These are phyloP conservation scores for Mucor saturninus DNA, from an alignment of 371 early-diverging fungal species.

Conservation along the genomic window DNA sequence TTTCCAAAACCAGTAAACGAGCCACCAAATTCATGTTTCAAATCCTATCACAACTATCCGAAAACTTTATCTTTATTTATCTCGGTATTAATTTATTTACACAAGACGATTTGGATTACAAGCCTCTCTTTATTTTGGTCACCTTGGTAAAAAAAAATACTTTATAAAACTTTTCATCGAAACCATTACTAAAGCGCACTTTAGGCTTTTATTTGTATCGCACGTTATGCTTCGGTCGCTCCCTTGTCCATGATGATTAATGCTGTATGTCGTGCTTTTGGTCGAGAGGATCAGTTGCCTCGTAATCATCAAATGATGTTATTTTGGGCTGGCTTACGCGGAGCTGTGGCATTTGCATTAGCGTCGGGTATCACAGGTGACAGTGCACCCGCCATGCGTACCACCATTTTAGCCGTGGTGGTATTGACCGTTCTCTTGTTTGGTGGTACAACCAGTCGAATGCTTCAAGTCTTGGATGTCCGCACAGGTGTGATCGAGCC, in stretches of 20 bases:
- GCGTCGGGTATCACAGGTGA: conserved; percentile 81
- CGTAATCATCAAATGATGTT: conserved; percentile 89
- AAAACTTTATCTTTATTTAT: conserved; percentile 96
- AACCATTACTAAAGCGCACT: not conserved
- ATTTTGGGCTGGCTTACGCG: conserved; percentile 94
- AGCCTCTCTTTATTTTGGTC: conserved; percentile 74
- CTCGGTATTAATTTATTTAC: conserved; percentile 92
- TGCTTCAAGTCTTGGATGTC: conserved; percentile 78
- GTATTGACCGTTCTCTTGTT: conserved; percentile 87
- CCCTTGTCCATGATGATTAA: conserved; percentile 85
- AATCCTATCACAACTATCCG: conserved; percentile 87
- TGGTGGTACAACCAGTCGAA: conserved; percentile 86
- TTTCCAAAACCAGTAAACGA: conserved; percentile 73
- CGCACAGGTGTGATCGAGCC: conserved; percentile 74
- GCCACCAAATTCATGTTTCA: conserved; percentile 89
- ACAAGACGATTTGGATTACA: conserved; percentile 67
- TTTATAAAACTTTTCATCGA: too few species aligned
- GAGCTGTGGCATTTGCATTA: conserved; percentile 95
- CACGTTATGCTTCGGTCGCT: conserved; percentile 83
- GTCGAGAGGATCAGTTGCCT: conserved; percentile 71
- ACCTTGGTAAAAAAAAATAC: conserved; percentile 56
- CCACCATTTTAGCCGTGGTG: conserved; percentile 90
- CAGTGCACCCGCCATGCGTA: conserved; percentile 73
- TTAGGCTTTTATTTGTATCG: conserved; percentile 74
- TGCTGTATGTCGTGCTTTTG: conserved; percentile 58